Conservation (phyloP, 176 grass and related monocot species). For the Otatea glauca region DNA sequence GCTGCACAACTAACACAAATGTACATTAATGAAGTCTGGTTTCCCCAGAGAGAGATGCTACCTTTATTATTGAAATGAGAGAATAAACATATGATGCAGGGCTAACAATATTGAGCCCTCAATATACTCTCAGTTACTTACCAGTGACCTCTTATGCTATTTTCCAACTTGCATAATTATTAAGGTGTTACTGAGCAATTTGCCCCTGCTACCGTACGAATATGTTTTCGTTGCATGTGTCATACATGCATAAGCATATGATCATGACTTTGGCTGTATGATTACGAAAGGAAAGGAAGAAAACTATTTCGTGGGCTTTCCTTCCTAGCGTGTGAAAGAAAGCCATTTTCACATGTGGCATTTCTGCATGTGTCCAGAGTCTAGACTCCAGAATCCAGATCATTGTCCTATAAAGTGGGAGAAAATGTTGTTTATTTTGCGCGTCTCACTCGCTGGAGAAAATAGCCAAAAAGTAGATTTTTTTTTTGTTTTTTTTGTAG, state of each 20-base stretch:
- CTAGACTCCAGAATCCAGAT: not conserved
- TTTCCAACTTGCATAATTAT: not conserved
- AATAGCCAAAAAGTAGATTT: not conserved
- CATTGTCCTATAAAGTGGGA: not conserved
- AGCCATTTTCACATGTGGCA: not conserved
- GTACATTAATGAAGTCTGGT: no score
- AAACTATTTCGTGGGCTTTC: not conserved
- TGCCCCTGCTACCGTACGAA: not conserved
- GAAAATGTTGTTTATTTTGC: conserved; percentile 4
- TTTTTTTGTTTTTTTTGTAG: not conserved
- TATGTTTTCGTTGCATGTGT: not conserved
- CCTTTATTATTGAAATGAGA: no score
- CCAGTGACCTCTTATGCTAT: not conserved
- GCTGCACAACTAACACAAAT: no score
- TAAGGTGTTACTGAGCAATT: not conserved
- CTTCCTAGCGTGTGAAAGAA: conserved; percentile 10
- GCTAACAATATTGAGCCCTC: no score
- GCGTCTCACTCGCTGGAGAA: not conserved
- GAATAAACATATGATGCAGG: not conserved
- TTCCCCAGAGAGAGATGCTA: no score
- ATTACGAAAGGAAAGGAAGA: not conserved
- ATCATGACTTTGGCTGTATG: not conserved
- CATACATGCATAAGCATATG: conserved; percentile 1
- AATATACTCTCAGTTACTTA: not conserved
- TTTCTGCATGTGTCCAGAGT: not conserved